Conservation (phyloP, 2,329 filamentous ascomycete species). For the Paecilomyces niveus region DNA sequence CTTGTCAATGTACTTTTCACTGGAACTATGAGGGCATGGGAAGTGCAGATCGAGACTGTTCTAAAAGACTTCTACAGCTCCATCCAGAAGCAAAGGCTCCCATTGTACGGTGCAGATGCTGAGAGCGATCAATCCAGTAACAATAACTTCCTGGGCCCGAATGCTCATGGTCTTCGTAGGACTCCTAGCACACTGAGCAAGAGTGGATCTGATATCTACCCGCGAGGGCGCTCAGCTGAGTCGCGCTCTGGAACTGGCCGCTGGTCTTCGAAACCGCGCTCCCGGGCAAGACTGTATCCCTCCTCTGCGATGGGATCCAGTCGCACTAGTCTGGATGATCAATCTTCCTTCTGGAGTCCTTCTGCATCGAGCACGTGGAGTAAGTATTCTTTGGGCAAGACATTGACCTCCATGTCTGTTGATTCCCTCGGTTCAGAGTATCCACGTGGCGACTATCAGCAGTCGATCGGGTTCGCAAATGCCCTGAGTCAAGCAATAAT, state of each 20-base stretch:
- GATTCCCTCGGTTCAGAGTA: constrained; percentile 78
- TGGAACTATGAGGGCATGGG: constrained; percentile 73
- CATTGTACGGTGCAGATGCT: constrained; percentile 66
- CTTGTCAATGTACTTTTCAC: constrained; percentile 71
- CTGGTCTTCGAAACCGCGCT: constrained; percentile 82
- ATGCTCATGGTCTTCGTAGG: constrained; percentile 61
- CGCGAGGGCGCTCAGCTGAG: constrained; percentile 65
- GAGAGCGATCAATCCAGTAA: constrained; percentile 26
- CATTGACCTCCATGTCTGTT: constrained; percentile 83
- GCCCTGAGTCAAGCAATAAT: constrained; percentile 95
- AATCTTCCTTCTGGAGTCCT: constrained; percentile 84
- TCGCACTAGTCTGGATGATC: constrained; percentile 88
- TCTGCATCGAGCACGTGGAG: constrained; percentile 92
- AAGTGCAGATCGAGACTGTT: constrained; percentile 80
- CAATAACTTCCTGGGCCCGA: constrained; percentile 2
- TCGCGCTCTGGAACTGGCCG: constrained; percentile 56
- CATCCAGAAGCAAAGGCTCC: constrained; percentile 79
- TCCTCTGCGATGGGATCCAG: constrained; percentile 80
- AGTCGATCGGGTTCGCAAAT: constrained; percentile 95
- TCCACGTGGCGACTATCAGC: constrained; percentile 76
- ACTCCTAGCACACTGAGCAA: constrained; percentile 90
- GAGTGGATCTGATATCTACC: constrained; percentile 70
- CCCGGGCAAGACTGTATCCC: constrained; percentile 67
- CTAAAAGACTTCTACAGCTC: constrained; percentile 87
- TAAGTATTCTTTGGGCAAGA: constrained; percentile 84